phyloP scores from a whole-genome alignment of 2,329 filamentous ascomycete species.

The Colletotrichum lupini region DNA sequence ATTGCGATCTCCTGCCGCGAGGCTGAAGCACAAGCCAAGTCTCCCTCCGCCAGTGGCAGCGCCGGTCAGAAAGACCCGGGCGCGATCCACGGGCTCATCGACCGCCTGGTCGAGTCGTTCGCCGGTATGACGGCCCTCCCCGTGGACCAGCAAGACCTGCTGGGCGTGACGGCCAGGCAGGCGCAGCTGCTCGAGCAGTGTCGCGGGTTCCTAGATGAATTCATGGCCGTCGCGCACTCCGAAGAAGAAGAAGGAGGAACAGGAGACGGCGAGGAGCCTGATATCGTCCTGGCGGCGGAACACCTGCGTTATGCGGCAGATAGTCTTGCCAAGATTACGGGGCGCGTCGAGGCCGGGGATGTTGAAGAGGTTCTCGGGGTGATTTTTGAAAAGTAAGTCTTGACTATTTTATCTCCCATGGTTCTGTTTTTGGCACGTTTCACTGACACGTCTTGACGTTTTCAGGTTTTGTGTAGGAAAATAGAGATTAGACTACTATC shows the following conservation, averaged over 20 bases:
- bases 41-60: too few species aligned
- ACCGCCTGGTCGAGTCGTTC: constrained; percentile 76
- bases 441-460: not conserved
- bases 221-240: constrained; percentile 68
- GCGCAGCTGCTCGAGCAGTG: constrained; percentile 82
- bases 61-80: constrained; percentile 61
- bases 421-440: not conserved
- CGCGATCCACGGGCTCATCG: constrained; percentile 75
- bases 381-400: constrained; percentile 92
- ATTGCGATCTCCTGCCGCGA: constrained; percentile 80
- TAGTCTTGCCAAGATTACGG: constrained; percentile 87
- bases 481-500: constrained; percentile 42
- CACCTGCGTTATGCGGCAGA: constrained; percentile 84
- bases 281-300: constrained; percentile 92
- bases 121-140: constrained; percentile 76
- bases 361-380: constrained; percentile 96
- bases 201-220: constrained; percentile 76
- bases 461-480: constrained; percentile 68
- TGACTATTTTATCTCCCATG: not conserved
- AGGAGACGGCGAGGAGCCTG: constrained; percentile 62
- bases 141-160: constrained; percentile 80
- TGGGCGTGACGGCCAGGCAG: constrained; percentile 93
- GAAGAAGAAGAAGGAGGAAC: constrained; percentile 43
- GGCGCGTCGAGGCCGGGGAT: constrained; percentile 84
- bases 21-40: constrained; percentile 49